A percentile compares a stretch with the other conserved stretches of the same genome.
These are phyloP conservation scores for Luvunga scandens DNA, from an alignment of 345 rosid genomes.

Conservation along the genomic window DNA sequence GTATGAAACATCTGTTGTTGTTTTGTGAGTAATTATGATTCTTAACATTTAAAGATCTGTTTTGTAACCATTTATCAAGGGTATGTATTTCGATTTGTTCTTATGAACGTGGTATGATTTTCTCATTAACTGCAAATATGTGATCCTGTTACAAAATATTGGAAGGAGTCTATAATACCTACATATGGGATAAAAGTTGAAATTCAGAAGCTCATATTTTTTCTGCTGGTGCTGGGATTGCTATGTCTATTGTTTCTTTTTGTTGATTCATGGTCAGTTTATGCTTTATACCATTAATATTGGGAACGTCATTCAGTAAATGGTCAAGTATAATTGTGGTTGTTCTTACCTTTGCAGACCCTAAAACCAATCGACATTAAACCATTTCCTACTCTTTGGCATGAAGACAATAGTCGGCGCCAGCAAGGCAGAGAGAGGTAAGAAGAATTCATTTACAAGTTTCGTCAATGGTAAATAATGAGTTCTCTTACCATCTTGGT, in stretches of 20 bases:
- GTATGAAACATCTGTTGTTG: background rate
- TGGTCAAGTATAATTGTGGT: too few relatives aligned
- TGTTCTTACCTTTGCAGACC: constrained; percentile 46
- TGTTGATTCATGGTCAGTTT: too few relatives aligned
- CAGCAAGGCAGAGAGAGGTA: constrained; percentile 85
- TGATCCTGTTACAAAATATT: background rate
- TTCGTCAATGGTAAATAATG: background rate
- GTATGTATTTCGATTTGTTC: background rate
- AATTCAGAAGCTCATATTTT: background rate
- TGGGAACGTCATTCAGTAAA: background rate
- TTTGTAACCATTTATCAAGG: background rate
- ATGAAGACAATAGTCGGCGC: constrained; percentile 80
- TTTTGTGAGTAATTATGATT: too few relatives aligned
- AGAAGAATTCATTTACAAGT: constrained; percentile 6
- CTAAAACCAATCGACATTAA: constrained; percentile 68
- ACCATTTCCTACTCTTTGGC: constrained; percentile 87
- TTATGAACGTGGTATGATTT: background rate
- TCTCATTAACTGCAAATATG: background rate
- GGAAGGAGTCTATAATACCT: background rate
- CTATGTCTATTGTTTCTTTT: background rate
- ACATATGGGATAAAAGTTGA: background rate
- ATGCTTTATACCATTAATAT: background rate
- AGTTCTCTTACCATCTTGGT: background rate
- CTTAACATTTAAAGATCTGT: background rate
- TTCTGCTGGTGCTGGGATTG: background rate